Conservation (phyloP, 345 rosid species). For the Clarkia xantiana region DNA sequence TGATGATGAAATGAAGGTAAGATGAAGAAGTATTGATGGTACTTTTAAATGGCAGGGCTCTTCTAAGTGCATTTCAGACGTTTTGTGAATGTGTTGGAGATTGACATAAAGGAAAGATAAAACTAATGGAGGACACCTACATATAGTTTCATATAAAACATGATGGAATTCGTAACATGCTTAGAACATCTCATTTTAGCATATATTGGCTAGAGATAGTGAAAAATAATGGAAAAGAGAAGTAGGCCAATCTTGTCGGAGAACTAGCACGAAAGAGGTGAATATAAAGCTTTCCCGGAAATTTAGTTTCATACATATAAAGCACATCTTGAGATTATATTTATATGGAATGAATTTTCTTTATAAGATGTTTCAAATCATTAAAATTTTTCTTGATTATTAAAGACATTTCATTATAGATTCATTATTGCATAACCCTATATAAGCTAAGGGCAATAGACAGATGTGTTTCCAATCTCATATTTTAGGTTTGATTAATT, state of each 20-base stretch:
- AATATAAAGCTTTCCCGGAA: conserved; percentile 1
- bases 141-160: background rate
- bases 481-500: too few relatives aligned
- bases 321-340: too few relatives aligned
- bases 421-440: too few relatives aligned
- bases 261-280: conserved; percentile 88
- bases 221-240: conserved; percentile 79
- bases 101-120: conserved; percentile 72
- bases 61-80: conserved; percentile 76
- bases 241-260: conserved; percentile 86
- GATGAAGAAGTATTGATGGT: background rate
- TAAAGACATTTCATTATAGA: too few relatives aligned
- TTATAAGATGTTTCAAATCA: too few relatives aligned
- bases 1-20: background rate
- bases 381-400: too few relatives aligned
- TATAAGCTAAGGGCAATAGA: too few relatives aligned
- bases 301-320: background rate
- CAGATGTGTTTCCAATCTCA: too few relatives aligned
- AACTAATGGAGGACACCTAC: background rate
- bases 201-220: conserved; percentile 83
- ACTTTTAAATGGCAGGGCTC: conserved; percentile 41
- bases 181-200: conserved; percentile 7
- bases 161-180: background rate
- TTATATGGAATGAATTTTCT: too few relatives aligned
- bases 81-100: conserved; percentile 99